These are phyloP conservation scores for Picocystis sp. DNA, from an alignment of 163 green algal genomes.

Conservation along the genomic window DNA sequence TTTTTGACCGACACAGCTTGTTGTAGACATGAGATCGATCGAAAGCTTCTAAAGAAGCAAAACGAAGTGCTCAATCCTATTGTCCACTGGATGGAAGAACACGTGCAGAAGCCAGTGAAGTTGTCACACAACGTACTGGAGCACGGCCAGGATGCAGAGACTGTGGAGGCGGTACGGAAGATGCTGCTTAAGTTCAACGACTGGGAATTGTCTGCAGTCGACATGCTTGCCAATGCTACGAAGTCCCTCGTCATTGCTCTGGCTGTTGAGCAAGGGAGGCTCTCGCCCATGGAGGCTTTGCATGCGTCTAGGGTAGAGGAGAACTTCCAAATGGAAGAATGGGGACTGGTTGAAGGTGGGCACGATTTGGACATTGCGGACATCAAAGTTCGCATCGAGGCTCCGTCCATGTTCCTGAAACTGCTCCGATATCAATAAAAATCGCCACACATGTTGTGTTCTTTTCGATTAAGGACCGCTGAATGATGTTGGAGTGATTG, in stretches of 20 bases:
- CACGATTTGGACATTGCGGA: slow-evolving; percentile 88
- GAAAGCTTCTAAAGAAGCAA: too few relatives aligned
- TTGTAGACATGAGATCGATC: too few relatives aligned
- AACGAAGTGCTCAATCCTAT: slow-evolving; percentile 49
- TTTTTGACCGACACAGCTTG: too few relatives aligned
- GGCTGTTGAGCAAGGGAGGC: slow-evolving; percentile 4
- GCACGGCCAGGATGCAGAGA: slow-evolving; percentile 19
- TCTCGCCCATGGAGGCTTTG: slow-evolving; percentile 5
- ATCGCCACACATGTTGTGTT: too few relatives aligned
- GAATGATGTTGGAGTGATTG: too few relatives aligned
- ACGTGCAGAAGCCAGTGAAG: slow-evolving; percentile 35
- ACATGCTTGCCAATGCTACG: slow-evolving; percentile 14
- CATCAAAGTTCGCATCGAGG: slow-evolving; percentile 45
- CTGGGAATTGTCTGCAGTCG: slow-evolving; percentile 20
- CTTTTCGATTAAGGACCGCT: too few relatives aligned
- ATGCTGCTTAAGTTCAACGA: slow-evolving; percentile 8
- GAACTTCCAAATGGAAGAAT: slow-evolving; percentile 60
- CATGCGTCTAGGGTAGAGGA: slow-evolving; percentile 9
- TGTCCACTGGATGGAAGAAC: slow-evolving; percentile 29
- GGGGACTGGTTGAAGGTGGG: slow-evolving; percentile 83
- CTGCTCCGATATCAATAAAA: slow-evolving; percentile 8
- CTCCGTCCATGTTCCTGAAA: slow-evolving; percentile 19
- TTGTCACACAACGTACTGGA: slow-evolving; percentile 36
- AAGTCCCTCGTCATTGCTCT: slow-evolving; percentile 24
- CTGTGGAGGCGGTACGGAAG: slow-evolving; percentile 10